Base-by-base conservation (phyloP, 1,139 yeast species). In the Pichia kudriavzevii region DNA sequence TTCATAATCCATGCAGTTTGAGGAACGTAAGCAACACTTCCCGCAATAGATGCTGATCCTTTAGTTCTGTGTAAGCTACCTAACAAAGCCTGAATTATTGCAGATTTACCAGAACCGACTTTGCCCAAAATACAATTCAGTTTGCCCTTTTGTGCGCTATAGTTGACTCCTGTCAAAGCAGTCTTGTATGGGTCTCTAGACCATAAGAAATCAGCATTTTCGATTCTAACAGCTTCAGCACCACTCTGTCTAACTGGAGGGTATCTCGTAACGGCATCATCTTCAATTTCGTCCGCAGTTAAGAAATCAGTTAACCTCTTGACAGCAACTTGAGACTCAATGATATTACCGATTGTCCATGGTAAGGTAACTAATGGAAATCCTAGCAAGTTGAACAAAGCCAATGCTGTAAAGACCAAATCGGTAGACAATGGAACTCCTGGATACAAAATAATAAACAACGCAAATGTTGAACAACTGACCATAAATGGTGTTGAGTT, bases 1-100 rank as follows among this genome's bases (percentile, higher is more conserved):
- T 91, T 91, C 84, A 85, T 84, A 42, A 91, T 85, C 97, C 97
- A 91, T 2, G 97, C 76, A n/a, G 71, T 66, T 61, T 91, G 98
- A 4, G 96, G 81, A 28, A 83, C 95, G 59, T 88, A 91, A 0
- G 97, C 96, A 28, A 87, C 67, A 30, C 72, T 69, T 35, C 98
- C 98, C 50, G 74, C 79, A 22, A 82, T 70, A 23, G 65, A 65
- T 3, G 84, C 93, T 25, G 69, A 63, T 36, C 98, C 98, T 35
- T 74, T 73, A 20, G 79, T 68, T 58, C 83, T 81, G 59, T 82
- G 79, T 44, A 88, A 67, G 50, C 88, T 94, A 47, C 97, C 98
- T 28, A 91, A 63, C 26, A 87, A 64, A 15, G 94, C 76, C 58
- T 84, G 94, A 46, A 91, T 67, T 31, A 91, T 60, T 0, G 95